Percentiles rank a stretch among this genome's conserved stretches.
Conservation (phyloP, 1,139 yeast species). For the Pichia inconspicua region DNA sequence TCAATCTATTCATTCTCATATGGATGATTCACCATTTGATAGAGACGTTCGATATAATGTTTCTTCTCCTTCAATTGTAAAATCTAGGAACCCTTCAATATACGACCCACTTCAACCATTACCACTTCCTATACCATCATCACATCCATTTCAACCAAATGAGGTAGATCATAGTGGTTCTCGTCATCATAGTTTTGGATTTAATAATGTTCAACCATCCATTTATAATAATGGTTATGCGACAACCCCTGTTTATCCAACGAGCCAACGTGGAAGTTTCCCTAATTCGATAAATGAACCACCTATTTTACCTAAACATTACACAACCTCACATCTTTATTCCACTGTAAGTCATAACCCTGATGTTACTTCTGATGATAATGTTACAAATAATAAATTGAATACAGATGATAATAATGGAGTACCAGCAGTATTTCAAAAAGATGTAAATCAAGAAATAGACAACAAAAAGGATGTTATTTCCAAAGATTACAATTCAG, state of each 20-base stretch:
- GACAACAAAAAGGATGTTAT: neutral
- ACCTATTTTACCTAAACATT: slow-evolving; percentile 5
- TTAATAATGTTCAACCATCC: neutral
- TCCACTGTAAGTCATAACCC: slow-evolving; percentile 5
- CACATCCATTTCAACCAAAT: neutral
- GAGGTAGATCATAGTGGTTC: neutral
- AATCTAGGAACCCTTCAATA: slow-evolving; percentile 26
- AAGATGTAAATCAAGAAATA: neutral
- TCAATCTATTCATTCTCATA: neutral
- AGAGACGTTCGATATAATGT: slow-evolving; percentile 26
- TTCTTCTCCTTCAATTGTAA: slow-evolving; percentile 18
- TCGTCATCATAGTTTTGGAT: neutral
- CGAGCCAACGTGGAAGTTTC: neutral
- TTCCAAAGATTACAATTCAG: neutral
- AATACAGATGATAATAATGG: neutral
- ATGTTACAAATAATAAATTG: neutral
- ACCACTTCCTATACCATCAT: slow-evolving; percentile 13
- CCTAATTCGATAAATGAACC: slow-evolving; percentile 3
- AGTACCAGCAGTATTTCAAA: neutral
- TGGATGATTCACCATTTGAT: slow-evolving; percentile 19
- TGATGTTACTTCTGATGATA: neutral
- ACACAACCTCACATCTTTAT: slow-evolving; percentile 10
- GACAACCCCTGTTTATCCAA: neutral
- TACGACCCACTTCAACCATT: slow-evolving; percentile 27
- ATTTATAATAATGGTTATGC: neutral